Conservation (phyloP, 2,329 filamentous ascomycete genomes). For the Leptographium lundbergii region DNA sequence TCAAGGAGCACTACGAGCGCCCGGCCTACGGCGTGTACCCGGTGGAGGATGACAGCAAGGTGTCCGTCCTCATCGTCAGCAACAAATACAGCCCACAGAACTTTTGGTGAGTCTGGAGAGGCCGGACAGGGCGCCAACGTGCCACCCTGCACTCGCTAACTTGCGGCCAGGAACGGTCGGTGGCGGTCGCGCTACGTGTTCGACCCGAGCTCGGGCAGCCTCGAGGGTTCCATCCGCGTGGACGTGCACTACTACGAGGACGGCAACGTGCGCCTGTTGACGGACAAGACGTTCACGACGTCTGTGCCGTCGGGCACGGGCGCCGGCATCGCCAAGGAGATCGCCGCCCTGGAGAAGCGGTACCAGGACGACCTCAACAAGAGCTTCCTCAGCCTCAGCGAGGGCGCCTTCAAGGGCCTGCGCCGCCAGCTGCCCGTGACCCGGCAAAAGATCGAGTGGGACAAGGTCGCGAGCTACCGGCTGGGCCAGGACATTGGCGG, state of each 20-base stretch:
- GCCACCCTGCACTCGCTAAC: background rate
- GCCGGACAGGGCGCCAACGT: background rate
- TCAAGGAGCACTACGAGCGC: constrained; percentile 78
- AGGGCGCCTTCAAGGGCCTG: constrained; percentile 89
- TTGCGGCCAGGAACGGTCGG: constrained; percentile 64
- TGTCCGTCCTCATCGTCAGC: constrained; percentile 76
- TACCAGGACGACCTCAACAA: constrained; percentile 95
- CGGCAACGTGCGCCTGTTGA: constrained; percentile 86
- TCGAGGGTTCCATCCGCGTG: constrained; percentile 76
- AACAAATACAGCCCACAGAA: constrained; percentile 98
- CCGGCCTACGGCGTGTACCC: constrained; percentile 76
- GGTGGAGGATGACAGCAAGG: constrained; percentile 56
- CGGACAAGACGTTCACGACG: constrained; percentile 61
- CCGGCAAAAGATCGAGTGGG: constrained; percentile 98
- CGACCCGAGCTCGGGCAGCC: constrained; percentile 50
- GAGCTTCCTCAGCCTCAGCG: constrained; percentile 76
- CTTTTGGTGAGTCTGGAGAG: constrained; percentile 56
- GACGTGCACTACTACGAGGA: constrained; percentile 99
- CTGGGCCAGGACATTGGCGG: constrained; percentile 70
- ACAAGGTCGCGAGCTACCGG: constrained; percentile 89
- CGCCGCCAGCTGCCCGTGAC: constrained; percentile 90
- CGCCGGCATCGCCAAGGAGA: constrained; percentile 61
- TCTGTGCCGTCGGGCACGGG: constrained; percentile 50
- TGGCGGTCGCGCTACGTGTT: constrained; percentile 86
- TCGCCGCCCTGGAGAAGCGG: constrained; percentile 70